Base-by-base conservation (phyloP, 2,329 filamentous ascomycete genomes). In the Triangularia verruculosa region DNA sequence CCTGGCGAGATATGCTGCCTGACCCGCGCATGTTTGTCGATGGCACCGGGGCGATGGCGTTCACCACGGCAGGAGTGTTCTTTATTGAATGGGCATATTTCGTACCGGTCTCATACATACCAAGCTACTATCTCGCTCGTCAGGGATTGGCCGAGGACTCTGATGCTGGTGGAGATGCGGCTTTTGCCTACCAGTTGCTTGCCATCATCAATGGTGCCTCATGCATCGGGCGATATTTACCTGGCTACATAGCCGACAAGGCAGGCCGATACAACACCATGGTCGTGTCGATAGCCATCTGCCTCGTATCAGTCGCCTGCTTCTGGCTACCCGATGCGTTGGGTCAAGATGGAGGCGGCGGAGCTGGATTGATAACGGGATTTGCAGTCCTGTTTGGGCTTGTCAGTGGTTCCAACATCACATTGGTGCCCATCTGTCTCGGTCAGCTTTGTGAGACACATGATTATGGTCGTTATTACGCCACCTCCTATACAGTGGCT, bases 391-490 rank as follows among this genome's bases (percentile, higher is more conserved):
- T 54, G 51, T 54, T 54, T 54, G 51, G 51, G 4, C 51, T 54
- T 24, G 51, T 54, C 12, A 54, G 51, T 27, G 51, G 51, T 24
- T 54, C 51, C 22, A 54, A 54, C 25, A 54, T 54, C 51, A 54
- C 51, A 13, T 17, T 54, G 51, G 25, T 28, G 6, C 51, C 51
- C 12, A 54, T 54, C 12, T 54, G 51, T 13, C 11, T 54, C 22
- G 51, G 51, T 11, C 51, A 54, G 11, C 15, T 54, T 22, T 54
- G 51, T 9, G 51, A 54, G 51, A 54, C 51, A 9, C 51, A 54
- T 54, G 51, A 54, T 54, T 54, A 54, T 54, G 51, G 51, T 24
- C 20, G 51, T 12, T 54, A 54, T 27, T 54, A 54, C 11, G 51
- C 51, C 13, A 54, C 22, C 11, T 24, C 51, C 4, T 54, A 54